Evolutionary conservation across 495 filamentous ascomycete genomes (phyloP), one percentile per base, ranked within the genome.

Genomic region (Trichodelitschia bisporula): DNA sequence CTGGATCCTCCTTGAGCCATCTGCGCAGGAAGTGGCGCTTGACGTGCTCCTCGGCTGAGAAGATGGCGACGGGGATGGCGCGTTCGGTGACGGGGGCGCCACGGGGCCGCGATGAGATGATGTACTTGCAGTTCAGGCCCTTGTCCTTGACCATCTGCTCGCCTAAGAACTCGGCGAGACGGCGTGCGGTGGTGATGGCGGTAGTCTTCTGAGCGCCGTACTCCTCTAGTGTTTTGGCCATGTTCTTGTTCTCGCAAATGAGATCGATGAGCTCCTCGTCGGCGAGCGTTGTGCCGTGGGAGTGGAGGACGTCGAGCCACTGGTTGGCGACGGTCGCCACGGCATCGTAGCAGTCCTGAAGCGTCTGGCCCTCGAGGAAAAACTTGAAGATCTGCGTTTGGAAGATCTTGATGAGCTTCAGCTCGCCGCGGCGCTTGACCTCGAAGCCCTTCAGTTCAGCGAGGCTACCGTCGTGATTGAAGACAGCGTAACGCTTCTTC

Each of bases 321-420:
- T 67, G 64, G 42, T 99, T 84, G 4, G 89, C 86, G n/a, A 93
- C 77, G 39, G 76, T 89, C 31, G 86, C 84, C 4, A 95, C 89
- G 2, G 82, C 66, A 16, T 60, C 69, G 44, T 99, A 99, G 9
- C 82, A 92, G 49, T 95, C 84, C 2, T 62, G 53, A 30, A 99
- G 53, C 2, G 77, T 89, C 15, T 59, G 60, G 2, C 86, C 86
- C 47, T 95, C 84, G 3, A 99, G 53, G 54, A 99, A 99, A 56
- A 95, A 95, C 46, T 86, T 90, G 68, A 99, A 99, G 44, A 99
- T 90, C 44, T 95, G 86, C 19, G 78, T 75, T 51, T 99, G 86
- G 53, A 99, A 99, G 41, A 92, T 99, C 52, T 99, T 99, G 64
- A 99, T 99, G 39, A 99, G 66, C 56, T 95, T 95, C 38, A 99